phyloP scores from a whole-genome alignment of 352 stramenopile genomes.

The Pythium monospermum region DNA sequence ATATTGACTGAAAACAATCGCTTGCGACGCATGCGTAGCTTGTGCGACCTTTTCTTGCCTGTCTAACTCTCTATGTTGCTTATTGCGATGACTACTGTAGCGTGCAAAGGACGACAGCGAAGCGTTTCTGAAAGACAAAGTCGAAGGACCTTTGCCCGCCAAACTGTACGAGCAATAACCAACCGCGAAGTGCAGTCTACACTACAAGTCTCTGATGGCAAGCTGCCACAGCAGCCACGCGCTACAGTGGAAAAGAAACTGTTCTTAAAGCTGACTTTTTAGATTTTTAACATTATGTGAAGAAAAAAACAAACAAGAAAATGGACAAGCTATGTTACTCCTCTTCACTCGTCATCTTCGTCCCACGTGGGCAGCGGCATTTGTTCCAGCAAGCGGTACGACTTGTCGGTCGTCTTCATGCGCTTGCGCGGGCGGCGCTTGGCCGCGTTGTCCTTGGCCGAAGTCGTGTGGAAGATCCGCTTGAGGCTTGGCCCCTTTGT shows the following conservation, averaged over 20 bases:
- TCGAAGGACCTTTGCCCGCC: constrained; percentile 66
- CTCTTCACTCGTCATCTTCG: constrained; percentile 32
- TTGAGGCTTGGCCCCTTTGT: constrained; percentile 52
- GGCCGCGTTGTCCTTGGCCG: constrained; percentile 16
- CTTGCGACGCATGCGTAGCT: too few relatives aligned
- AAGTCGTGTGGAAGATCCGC: constrained; percentile 47
- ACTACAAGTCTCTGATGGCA: too few relatives aligned
- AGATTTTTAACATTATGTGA: too few relatives aligned
- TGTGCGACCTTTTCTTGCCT: too few relatives aligned
- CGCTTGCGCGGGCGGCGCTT: constrained; percentile 57
- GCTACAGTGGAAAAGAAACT: too few relatives aligned
- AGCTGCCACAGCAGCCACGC: too few relatives aligned
- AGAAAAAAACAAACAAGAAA: too few relatives aligned
- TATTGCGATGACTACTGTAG: too few relatives aligned
- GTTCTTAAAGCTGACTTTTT: too few relatives aligned
- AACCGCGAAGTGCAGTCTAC: not conserved
- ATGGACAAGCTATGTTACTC: too few relatives aligned
- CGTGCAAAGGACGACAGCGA: constrained; percentile 79
- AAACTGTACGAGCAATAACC: constrained; percentile 61
- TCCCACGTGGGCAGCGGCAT: constrained; percentile 48
- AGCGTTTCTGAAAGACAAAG: constrained; percentile 72
- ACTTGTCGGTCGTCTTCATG: constrained; percentile 35
- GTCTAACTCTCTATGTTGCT: too few relatives aligned
- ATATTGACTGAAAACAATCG: too few relatives aligned
- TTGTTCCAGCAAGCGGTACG: constrained; percentile 62